Percentiles rank a stretch among this genome's conserved stretches.
Conservation (phyloP, 2,329 filamentous ascomycete genomes). For the Aspergillus pseudoviridinutans region DNA sequence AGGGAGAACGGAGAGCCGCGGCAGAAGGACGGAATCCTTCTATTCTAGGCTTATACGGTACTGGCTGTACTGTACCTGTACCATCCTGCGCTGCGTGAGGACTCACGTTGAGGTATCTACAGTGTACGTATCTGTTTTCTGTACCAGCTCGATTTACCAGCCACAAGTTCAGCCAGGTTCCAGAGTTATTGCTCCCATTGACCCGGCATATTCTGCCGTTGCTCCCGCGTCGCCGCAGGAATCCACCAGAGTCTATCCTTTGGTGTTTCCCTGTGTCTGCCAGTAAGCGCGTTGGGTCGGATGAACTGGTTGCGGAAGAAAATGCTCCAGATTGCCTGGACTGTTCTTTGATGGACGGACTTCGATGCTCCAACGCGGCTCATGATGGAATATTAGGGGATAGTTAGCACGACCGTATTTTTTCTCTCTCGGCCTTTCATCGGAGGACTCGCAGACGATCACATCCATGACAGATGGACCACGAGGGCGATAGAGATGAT, state of each 20-base stretch:
- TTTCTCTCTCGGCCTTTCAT: neutral
- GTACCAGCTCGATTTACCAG: neutral
- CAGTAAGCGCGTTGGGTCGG: neutral
- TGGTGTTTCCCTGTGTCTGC: neutral
- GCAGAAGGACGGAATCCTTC: conserved; percentile 1
- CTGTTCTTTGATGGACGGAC: too few species aligned
- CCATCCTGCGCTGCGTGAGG: neutral
- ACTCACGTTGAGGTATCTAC: neutral
- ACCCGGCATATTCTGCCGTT: too few species aligned
- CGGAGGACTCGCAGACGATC: neutral
- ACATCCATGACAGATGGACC: neutral
- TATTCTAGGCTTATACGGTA: neutral
- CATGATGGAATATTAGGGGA: too few species aligned
- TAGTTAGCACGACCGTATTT: neutral
- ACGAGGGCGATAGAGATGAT: neutral
- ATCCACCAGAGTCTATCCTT: neutral
- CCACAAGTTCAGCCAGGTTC: neutral
- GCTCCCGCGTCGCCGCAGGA: too few species aligned
- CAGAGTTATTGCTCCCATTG: neutral
- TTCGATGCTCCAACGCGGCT: too few species aligned
- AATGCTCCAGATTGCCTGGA: neutral
- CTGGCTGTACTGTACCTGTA: neutral
- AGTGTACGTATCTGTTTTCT: too few species aligned
- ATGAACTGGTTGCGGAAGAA: neutral
- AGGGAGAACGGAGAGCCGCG: conserved; percentile 3